A percentile compares a stretch with the other conserved stretches of the same genome.
Conservation (phyloP, 148 eudicot species). For the Cornus controversa region DNA sequence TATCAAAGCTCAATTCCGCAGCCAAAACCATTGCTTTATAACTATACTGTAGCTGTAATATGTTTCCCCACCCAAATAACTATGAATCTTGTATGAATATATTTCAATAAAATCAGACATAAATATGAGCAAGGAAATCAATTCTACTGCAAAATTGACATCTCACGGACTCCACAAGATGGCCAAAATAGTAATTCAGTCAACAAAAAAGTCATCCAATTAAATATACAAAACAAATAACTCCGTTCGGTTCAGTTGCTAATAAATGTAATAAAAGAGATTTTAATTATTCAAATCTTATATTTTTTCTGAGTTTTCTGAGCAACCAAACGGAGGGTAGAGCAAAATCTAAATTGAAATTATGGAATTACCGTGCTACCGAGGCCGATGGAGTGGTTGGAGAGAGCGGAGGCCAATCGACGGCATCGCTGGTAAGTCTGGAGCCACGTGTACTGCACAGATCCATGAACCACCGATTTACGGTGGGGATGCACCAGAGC, state of each 20-base stretch:
- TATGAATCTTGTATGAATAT: background rate
- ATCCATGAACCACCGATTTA: conserved; percentile 61
- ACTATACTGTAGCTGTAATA: too few relatives aligned
- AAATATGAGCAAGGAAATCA: too few relatives aligned
- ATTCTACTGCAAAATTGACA: too few relatives aligned
- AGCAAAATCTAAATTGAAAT: background rate
- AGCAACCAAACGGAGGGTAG: background rate
- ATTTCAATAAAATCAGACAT: too few relatives aligned
- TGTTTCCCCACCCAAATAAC: too few relatives aligned
- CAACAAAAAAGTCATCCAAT: background rate
- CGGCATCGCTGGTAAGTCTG: conserved; percentile 90
- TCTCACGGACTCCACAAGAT: background rate
- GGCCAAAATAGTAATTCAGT: background rate
- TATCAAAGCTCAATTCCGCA: background rate
- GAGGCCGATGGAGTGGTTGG: conserved; percentile 43
- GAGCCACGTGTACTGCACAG: conserved; percentile 60
- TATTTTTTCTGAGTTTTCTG: background rate
- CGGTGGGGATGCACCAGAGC: conserved; percentile 75
- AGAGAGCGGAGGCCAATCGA: conserved; percentile 77
- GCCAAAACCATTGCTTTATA: too few relatives aligned
- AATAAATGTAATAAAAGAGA: background rate
- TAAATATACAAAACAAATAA: too few relatives aligned
- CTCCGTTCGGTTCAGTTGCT: background rate
- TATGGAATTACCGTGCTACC: conserved; percentile 55
- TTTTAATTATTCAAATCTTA: too few relatives aligned